Percentiles rank a stretch among this genome's conserved stretches.
Conservation (phyloP, 495 filamentous ascomycete species). For the Apodospora peruviana region DNA sequence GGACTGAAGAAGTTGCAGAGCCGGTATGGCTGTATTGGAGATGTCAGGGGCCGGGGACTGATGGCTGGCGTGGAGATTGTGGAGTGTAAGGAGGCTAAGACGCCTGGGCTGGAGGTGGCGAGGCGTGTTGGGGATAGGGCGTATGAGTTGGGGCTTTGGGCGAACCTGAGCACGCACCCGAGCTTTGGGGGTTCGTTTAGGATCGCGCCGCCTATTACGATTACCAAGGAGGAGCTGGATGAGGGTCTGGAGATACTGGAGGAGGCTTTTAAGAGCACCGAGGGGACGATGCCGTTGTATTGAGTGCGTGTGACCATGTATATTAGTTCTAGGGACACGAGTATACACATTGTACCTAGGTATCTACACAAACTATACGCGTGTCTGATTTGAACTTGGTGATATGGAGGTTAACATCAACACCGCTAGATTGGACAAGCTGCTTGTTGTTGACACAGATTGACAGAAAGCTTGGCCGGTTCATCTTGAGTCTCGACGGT, state of each 20-base stretch:
- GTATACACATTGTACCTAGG: too few relatives aligned
- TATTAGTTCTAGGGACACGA: too few relatives aligned
- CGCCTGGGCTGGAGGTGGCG: constrained; percentile 40
- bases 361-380: too few relatives aligned
- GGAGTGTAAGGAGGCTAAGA: constrained; percentile 34
- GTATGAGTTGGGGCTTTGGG: constrained; percentile 46
- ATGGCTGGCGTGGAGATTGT: constrained; percentile 52
- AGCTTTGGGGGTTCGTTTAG: constrained; percentile 52
- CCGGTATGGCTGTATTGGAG: constrained; percentile 51
- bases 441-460: too few relatives aligned
- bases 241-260: constrained; percentile 43
- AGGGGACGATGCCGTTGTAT: constrained; percentile 16
- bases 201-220: constrained; percentile 53
- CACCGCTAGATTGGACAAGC: too few relatives aligned
- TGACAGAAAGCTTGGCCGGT: too few relatives aligned
- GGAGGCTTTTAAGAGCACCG: constrained; percentile 31
- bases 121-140: constrained; percentile 37
- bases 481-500: too few relatives aligned
- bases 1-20: constrained; percentile 36
- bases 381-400: too few relatives aligned
- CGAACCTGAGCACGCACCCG: constrained; percentile 44
- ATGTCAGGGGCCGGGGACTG: constrained; percentile 50
- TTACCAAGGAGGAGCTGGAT: constrained; percentile 44
- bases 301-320: too few relatives aligned
- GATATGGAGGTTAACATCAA: too few relatives aligned